A percentile compares a stretch with the other conserved stretches of the same genome.
These are phyloP conservation scores for Craterostigma plantagineum DNA, from an alignment of 257 asterid genomes.

Conservation along the genomic window DNA sequence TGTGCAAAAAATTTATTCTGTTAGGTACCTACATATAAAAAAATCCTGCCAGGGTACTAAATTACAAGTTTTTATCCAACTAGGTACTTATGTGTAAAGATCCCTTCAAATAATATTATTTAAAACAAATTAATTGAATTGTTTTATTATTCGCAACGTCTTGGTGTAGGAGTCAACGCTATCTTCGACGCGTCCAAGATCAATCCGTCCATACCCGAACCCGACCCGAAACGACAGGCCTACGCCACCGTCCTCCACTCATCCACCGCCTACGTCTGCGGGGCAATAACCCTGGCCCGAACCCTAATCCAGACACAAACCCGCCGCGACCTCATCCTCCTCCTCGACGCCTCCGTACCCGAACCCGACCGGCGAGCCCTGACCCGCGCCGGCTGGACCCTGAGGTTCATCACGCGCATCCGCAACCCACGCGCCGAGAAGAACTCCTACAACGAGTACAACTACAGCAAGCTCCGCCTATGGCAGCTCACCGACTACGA, in stretches of 20 bases:
- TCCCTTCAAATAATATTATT: too few species aligned
- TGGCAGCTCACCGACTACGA: conserved; percentile 77
- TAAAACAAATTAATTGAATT: background rate
- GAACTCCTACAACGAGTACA: conserved; percentile 56
- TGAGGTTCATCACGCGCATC: conserved; percentile 47
- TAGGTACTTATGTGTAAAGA: too few species aligned
- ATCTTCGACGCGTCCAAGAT: conserved; percentile 35
- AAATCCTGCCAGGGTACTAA: too few species aligned
- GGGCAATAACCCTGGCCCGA: conserved; percentile 66
- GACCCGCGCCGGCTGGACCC: conserved; percentile 56
- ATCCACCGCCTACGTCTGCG: conserved; percentile 58
- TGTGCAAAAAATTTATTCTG: too few species aligned
- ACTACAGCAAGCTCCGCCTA: conserved; percentile 68
- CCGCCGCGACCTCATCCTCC: conserved; percentile 53
- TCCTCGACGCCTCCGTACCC: conserved; percentile 44
- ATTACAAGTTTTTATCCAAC: too few species aligned
- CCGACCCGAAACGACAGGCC: conserved; percentile 26
- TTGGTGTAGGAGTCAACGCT: conserved; percentile 18
- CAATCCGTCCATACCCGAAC: conserved; percentile 4
- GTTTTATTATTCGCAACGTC: background rate
- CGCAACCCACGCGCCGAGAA: conserved; percentile 68
- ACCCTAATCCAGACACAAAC: conserved; percentile 45
- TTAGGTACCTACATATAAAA: too few species aligned
- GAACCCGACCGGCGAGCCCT: conserved; percentile 32
- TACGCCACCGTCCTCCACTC: conserved; percentile 75